These are phyloP conservation scores for Aspergillus neoniger DNA, from an alignment of 2,329 filamentous ascomycete genomes.

Conservation along the genomic window DNA sequence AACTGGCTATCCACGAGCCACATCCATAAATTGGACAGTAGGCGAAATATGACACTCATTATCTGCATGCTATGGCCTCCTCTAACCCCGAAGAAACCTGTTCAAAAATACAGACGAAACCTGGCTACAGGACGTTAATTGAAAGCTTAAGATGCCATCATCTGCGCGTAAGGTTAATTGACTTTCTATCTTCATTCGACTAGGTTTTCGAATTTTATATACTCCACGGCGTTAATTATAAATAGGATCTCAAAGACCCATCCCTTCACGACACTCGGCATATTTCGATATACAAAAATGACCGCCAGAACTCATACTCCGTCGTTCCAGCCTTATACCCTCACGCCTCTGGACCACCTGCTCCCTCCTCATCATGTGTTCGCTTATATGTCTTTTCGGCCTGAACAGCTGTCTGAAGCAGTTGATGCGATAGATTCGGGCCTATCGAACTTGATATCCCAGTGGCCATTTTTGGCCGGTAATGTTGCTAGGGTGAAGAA, in stretches of 20 bases:
- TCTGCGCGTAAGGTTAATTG: no score
- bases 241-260: neutral
- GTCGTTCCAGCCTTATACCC: neutral
- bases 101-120: neutral
- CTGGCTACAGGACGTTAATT: neutral
- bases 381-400: neutral
- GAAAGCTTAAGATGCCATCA: neutral
- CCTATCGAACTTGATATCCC: neutral
- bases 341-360: neutral
- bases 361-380: neutral
- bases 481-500: neutral
- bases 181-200: no score
- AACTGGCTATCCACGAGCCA: no score
- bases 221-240: neutral
- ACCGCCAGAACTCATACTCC: neutral
- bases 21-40: no score
- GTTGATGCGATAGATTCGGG: neutral
- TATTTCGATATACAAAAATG: neutral
- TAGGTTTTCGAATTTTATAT: neutral
- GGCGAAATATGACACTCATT: no score
- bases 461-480: neutral
- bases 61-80: neutral
- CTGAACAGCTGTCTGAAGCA: neutral
- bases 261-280: neutral
- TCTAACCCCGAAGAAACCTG: neutral